Conservation (phyloP, 495 filamentous ascomycete species). For the Schizothecium vesticola region DNA sequence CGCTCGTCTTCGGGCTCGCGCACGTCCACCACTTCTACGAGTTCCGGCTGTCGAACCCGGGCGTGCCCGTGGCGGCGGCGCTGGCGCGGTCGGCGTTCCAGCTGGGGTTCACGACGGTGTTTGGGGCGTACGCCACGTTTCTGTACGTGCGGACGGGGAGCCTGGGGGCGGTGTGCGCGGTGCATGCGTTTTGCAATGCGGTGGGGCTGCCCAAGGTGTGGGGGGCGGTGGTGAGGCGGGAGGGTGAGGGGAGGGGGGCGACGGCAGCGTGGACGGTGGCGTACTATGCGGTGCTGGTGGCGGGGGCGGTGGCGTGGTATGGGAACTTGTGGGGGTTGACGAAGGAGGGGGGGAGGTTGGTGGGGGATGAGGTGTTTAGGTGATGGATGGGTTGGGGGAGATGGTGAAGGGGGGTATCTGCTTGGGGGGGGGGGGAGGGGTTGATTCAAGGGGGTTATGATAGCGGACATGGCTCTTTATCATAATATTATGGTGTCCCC, state of each 20-base stretch:
- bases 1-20: constrained; percentile 89
- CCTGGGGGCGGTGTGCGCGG: constrained; percentile 61
- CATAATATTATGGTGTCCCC: too few species aligned
- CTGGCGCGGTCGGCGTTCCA: constrained; percentile 72
- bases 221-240: constrained; percentile 66
- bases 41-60: constrained; percentile 75
- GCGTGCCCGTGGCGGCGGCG: constrained; percentile 53
- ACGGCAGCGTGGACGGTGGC: constrained; percentile 59
- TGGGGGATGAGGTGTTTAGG: constrained; percentile 27
- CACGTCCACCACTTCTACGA: constrained; percentile 97
- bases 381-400: neutral
- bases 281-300: constrained; percentile 72
- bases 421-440: neutral
- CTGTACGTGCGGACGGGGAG: constrained; percentile 84
- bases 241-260: constrained; percentile 9
- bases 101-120: constrained; percentile 86
- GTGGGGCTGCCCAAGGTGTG: constrained; percentile 83
- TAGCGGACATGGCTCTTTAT: too few species aligned
- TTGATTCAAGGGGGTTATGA: neutral
- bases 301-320: constrained; percentile 66
- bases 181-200: constrained; percentile 90
- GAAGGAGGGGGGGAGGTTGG: constrained; percentile 48
- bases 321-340: constrained; percentile 67
- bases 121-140: constrained; percentile 88
- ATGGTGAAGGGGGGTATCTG: neutral